Evolutionary conservation across 495 filamentous ascomycete genomes (phyloP), one percentile per base, ranked within the genome.

Genomic region (Saxophila tyrrhenica): DNA sequence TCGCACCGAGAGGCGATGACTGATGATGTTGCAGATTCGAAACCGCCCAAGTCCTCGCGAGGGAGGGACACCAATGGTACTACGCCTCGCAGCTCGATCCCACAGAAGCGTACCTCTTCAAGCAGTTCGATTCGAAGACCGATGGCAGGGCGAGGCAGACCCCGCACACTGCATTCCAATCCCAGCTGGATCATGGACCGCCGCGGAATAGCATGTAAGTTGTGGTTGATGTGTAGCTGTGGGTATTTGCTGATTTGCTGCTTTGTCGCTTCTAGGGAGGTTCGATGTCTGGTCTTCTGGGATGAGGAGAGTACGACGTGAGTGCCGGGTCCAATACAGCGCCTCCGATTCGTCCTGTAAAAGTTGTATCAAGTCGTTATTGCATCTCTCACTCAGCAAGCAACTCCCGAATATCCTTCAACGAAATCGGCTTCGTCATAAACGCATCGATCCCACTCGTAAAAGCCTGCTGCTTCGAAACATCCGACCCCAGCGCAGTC

Each of bases 371-470:
- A n/a, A n/a, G n/a, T n/a, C n/a, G n/a, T n/a, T n/a, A n/a, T n/a
- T n/a, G n/a, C n/a, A n/a, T n/a, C n/a, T n/a, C 29, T 35, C 29
- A 35, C 29, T 5, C 5, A 35, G 29, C 29, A 13, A 35, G 29
- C 32, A 52, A n/a, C 21, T 49, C 47, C 47, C 47, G 24, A 16
- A 49, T 29, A 13, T 51, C 44, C 52, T 38, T 59, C 16, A 59
- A 32, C 45, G 25, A 49, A 23, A 56, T 38, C n/a, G 57, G 57
- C 45, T 60, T 60, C 39, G 56, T 49, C 19, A 60, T 13, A 48
- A 60, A 60, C 15, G 49, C n/a, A 48, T 60, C 57, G 1, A 51
- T 39, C 5, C 53, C 57, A 43, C 52, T 52, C n/a, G 23, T n/a
- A 19, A 50, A 42, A 1, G 57, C 57, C 23, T 50, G 44, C 23